phyloP scores from a whole-genome alignment of 495 filamentous ascomycete genomes.

The Gamarada debralockiae region DNA sequence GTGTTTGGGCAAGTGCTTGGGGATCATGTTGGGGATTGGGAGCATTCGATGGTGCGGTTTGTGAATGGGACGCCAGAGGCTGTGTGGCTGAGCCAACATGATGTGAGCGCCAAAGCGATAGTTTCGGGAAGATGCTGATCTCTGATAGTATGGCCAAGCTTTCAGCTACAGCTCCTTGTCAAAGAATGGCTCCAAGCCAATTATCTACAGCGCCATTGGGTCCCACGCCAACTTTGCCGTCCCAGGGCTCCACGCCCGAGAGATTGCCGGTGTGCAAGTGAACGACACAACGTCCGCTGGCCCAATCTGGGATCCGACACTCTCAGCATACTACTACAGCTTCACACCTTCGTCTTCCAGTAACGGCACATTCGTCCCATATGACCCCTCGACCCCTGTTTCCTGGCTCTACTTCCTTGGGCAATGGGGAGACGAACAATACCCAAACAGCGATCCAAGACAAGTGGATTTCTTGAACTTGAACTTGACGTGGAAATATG shows the following conservation, averaged over 20 bases:
- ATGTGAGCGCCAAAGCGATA: no score
- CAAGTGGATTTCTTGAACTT: neutral
- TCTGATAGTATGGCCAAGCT: neutral
- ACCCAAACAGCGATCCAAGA: neutral
- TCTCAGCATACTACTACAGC: neutral
- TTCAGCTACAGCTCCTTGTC: neutral
- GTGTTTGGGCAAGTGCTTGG: neutral
- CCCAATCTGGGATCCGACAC: neutral
- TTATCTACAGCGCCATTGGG: neutral
- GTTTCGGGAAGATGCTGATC: no score
- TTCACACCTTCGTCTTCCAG: neutral
- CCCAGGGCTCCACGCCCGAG: neutral
- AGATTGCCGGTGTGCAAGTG: neutral
- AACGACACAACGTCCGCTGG: neutral
- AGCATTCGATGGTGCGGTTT: neutral
- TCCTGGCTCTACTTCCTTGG: neutral
- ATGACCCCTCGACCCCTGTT: neutral
- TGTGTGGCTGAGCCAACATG: neutral
- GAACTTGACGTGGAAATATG: neutral
- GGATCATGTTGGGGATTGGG: neutral
- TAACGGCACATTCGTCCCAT: neutral
- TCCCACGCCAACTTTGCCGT: neutral
- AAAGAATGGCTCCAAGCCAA: neutral
- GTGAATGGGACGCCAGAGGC: neutral
- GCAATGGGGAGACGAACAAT: neutral